Base-by-base conservation (phyloP, 2,329 filamentous ascomycete genomes). In the Colletotrichum simmondsii region DNA sequence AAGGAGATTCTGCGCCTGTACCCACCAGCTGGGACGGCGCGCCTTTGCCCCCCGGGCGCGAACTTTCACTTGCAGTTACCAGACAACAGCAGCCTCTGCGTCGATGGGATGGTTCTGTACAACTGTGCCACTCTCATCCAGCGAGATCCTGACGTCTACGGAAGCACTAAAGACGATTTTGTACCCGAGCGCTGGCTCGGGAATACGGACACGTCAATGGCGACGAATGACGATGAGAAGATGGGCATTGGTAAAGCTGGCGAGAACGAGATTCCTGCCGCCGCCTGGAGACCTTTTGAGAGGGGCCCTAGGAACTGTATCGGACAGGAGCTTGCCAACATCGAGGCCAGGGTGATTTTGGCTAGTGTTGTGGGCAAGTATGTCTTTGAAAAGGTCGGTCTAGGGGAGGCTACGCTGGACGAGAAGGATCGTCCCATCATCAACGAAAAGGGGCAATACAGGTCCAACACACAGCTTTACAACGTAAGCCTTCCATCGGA, bases 271-370 rank as follows among this genome's bases (percentile, higher is more conserved):
- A 73, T 74, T 5, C 74, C 77, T 76, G 75, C 73, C 54, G 83
- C 85, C 66, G 85, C 87, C 0, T 91, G 84, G 83, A 81, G 88
- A 11, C 84, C 88, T 0, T 91, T 91, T 75, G 86, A 88, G 75
- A 82, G 86, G 67, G 88, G 89, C 0, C 84, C 85, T 3, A 78
- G 89, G 14, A 87, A 84, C 60, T 91, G 89, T 74, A 85, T 91
- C 35, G 89, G 88, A 1, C 87, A 90, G 77, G 86, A 88, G 74
- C 80, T 91, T 37, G 89, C 86, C 1, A 85, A 86, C 78, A 81
- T 89, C n/a, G 88, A 91, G 78, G 77, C 87, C 14, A 85, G 85
- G 72, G 81, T 87, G 16, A 85, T 88, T 12, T 77, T 91, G 37
- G 85, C 75, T 28, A 69, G 68, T 24, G 73, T 73, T 1, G 74